Conservation (phyloP, 1,284 basidiomycete species). For the Moesziomyces sp. region DNA sequence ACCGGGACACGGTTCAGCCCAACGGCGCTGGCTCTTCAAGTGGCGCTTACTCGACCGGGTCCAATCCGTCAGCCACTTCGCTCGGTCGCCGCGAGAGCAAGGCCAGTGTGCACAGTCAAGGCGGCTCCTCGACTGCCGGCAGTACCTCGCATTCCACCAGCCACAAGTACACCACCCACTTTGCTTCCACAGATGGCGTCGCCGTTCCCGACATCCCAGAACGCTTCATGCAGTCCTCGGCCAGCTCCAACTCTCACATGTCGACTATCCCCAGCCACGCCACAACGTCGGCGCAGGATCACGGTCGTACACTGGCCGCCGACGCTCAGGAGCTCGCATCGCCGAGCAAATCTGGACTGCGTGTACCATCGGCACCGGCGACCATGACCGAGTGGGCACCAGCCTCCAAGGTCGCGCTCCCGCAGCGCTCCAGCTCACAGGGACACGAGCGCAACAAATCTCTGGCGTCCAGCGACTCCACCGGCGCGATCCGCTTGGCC, state of each 20-base stretch:
- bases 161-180: conserved; percentile 15
- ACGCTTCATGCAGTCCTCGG: conserved; percentile 29
- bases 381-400: conserved; percentile 20
- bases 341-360: conserved; percentile 12
- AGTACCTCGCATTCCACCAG: conserved; percentile 20
- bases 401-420: conserved; percentile 14
- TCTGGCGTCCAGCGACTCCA: conserved; percentile 25
- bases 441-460: conserved; percentile 29
- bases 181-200: conserved; percentile 22
- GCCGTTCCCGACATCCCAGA: conserved; percentile 39
- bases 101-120: conserved; percentile 24
- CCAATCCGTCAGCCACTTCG: conserved; percentile 29
- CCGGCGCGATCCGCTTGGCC: conserved; percentile 38
- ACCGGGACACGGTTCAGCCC: conserved; percentile 9
- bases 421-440: conserved; percentile 45
- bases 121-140: conserved; percentile 12
- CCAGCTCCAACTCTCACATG: conserved; percentile 8
- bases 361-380: conserved; percentile 37
- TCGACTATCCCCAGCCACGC: neutral
- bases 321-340: conserved; percentile 15
- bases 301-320: neutral
- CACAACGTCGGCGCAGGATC: neutral
- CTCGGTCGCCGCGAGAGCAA: conserved; percentile 27
- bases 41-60: conserved; percentile 20
- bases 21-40: conserved; percentile 6